These are phyloP conservation scores for Novymonas esmeraldas DNA, from an alignment of 208 protist species.

Conservation along the genomic window DNA sequence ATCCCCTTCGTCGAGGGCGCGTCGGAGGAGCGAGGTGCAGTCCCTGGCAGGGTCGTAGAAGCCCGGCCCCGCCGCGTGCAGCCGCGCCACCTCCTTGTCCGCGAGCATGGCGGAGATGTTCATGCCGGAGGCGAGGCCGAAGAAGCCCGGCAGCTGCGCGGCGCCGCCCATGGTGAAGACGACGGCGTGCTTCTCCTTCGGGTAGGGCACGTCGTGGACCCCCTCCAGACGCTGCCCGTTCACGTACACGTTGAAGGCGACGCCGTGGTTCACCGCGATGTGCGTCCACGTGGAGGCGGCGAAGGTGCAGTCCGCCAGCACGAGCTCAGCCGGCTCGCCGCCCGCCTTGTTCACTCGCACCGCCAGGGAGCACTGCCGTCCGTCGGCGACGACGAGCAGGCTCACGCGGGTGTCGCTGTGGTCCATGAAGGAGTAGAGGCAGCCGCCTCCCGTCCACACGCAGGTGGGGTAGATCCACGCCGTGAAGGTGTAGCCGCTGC, in stretches of 20 bases:
- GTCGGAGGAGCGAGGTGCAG: constrained; percentile 21
- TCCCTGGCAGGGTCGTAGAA: constrained; percentile 30
- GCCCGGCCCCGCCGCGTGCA: constrained; percentile 55
- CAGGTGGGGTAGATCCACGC: constrained; percentile 83
- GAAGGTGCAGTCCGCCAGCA: constrained; percentile 59
- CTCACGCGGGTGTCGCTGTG: constrained; percentile 44
- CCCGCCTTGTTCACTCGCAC: constrained; percentile 44
- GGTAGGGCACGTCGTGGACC: constrained; percentile 53
- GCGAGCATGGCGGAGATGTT: constrained; percentile 67
- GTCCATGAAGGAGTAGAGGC: constrained; percentile 77
- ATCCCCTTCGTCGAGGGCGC: constrained; percentile 43
- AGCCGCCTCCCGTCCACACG: constrained; percentile 74
- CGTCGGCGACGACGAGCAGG: constrained; percentile 67
- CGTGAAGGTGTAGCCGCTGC: constrained; percentile 73
- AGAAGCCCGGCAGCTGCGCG: constrained; percentile 60
- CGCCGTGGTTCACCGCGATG: constrained; percentile 68
- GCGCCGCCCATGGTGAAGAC: constrained; percentile 67
- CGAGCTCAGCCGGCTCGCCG: constrained; percentile 21
- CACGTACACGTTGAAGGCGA: constrained; percentile 68
- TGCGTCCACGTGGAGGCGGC: constrained; percentile 74
- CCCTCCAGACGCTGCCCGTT: constrained; percentile 56
- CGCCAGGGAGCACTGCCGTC: constrained; percentile 65
- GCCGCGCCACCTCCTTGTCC: constrained; percentile 59
- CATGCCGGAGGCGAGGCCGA: constrained; percentile 71
- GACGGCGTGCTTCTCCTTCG: constrained; percentile 59